Base-by-base conservation (phyloP, 1,284 basidiomycete genomes). In the Lentinula novae-zelandiae region DNA sequence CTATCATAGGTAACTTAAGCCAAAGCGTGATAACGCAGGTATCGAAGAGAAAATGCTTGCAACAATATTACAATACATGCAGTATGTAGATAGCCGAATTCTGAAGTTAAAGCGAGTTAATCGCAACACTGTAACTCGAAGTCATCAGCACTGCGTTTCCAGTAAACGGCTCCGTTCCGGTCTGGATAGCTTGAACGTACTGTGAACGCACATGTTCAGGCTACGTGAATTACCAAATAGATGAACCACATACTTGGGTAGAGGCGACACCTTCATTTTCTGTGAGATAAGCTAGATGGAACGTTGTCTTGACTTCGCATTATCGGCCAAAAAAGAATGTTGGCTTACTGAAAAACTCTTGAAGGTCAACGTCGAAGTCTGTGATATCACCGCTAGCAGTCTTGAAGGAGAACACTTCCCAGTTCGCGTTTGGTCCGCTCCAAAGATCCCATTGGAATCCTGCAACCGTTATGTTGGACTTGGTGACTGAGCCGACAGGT, bases 341-440 rank as follows among this genome's bases (percentile, higher is more conserved):
- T 68, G 27, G 27, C 77, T 62, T 62, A 84, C 84, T 67, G 72
- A 85, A 84, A 72, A 85, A 85, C 39, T 73, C 77, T 50, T 80
- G 82, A 67, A 86, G 70, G 64, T 85, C 82, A n/a, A 70, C 81
- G 61, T 70, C 75, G 75, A 85, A 86, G 67, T 76, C 69, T 53
- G 71, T 81, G 71, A 85, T 77, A 65, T 84, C 71, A 0, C 78
- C 80, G 8, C 70, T 64, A 5, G 75, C 70, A 63, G 76, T 80
- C 64, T 85, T 80, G 69, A 85, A 85, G 15, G 82, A 83, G 57
- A 82, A 69, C 15, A 82, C 82, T 67, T 83, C 68, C 83, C 83
- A 84, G 72, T 81, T 82, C 39, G 73, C 58, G 68, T 83, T 84
- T 4, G 82, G 79, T 34, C 83, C 83, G 56, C 70, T 75, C 83